Conservation (phyloP, 495 filamentous ascomycete genomes). For the Penicillium bovifimosum region DNA sequence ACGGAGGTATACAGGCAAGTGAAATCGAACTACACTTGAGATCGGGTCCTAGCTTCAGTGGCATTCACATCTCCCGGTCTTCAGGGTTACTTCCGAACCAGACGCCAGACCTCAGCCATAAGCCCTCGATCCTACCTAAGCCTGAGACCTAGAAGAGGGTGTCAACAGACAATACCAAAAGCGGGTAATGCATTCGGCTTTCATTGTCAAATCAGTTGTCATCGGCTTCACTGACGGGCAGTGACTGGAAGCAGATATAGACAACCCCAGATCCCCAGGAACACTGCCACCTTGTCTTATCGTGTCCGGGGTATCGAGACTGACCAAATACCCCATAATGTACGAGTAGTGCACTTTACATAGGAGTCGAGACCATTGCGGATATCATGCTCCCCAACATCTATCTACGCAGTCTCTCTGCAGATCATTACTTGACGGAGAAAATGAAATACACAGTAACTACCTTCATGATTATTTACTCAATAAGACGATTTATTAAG, state of each 20-base stretch:
- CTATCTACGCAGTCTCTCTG: neutral
- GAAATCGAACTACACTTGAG: neutral
- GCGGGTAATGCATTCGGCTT: neutral
- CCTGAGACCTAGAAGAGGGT: neutral
- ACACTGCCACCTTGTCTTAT: neutral
- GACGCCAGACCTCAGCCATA: neutral
- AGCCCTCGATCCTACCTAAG: neutral
- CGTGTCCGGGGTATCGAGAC: neutral
- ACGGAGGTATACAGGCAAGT: neutral
- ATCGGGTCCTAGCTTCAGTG: neutral
- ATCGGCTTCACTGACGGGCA: neutral
- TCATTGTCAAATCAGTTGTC: neutral
- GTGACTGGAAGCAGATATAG: neutral
- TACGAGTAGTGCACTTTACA: neutral
- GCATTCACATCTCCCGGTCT: no score
- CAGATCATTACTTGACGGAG: neutral
- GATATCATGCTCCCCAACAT: neutral
- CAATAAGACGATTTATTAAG: conserved; percentile 2
- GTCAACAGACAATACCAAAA: neutral
- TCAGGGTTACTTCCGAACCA: neutral
- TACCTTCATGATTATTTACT: no score
- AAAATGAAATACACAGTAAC: neutral
- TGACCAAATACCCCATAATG: neutral
- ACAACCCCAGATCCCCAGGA: neutral
- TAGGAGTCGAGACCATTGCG: neutral